phyloP scores from a whole-genome alignment of 805 yeast species.

The Candida jianshihensis region DNA sequence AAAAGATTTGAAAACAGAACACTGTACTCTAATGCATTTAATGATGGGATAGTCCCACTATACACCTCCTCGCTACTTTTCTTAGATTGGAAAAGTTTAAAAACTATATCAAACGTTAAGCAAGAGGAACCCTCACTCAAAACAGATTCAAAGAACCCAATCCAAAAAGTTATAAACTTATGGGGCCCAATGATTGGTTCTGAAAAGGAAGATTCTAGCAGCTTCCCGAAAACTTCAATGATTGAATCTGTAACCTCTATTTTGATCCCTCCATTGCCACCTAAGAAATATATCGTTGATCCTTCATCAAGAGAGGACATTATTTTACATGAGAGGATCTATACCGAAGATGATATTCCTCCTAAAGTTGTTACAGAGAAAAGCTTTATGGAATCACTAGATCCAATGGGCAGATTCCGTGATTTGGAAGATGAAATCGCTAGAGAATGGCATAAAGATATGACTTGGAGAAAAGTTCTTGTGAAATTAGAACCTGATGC shows the following conservation, averaged over 20 bases:
- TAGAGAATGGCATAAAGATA: slow-evolving; percentile 57
- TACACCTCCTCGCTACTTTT: slow-evolving; percentile 65
- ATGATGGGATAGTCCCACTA: slow-evolving; percentile 80
- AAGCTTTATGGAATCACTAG: slow-evolving; percentile 24
- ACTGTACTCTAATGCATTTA: slow-evolving; percentile 64
- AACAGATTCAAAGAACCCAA: slow-evolving; percentile 26
- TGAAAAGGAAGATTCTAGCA: slow-evolving; percentile 9
- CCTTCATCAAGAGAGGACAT: slow-evolving; percentile 52
- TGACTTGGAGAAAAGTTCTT: slow-evolving; percentile 66
- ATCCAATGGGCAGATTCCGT: slow-evolving; percentile 35
- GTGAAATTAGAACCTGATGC: slow-evolving; percentile 68
- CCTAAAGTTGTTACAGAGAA: slow-evolving; percentile 8
- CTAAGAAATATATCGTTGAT: slow-evolving; percentile 51
- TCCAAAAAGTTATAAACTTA: slow-evolving; percentile 37
- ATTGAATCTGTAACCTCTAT: slow-evolving; percentile 64
- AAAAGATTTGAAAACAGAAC: slow-evolving; percentile 57
- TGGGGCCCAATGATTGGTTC: slow-evolving; percentile 29
- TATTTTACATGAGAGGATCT: slow-evolving; percentile 64
- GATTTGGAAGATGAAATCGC: slow-evolving; percentile 62
- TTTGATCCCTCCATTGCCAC: slow-evolving; percentile 65
- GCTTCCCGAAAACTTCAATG: slow-evolving; percentile 59
- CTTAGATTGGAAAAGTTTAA: slow-evolving; percentile 40
- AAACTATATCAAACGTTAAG: slow-evolving; percentile 9
- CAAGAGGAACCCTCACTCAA: neutral
- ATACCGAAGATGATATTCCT: slow-evolving; percentile 46